phyloP scores from a whole-genome alignment of 1,284 basidiomycete species.

The Ustilago curta region DNA sequence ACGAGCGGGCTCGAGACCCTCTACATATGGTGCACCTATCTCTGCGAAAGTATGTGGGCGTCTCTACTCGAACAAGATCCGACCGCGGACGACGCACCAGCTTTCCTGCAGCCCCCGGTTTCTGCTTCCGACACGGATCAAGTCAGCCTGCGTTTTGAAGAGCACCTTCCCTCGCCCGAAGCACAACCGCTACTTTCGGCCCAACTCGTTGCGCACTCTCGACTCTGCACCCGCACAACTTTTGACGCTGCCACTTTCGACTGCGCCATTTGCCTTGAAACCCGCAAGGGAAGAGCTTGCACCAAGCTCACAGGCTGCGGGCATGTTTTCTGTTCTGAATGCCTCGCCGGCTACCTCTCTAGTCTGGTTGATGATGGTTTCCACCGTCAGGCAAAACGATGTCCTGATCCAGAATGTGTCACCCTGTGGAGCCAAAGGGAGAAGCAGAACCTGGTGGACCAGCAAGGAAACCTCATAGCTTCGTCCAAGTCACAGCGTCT shows the following conservation, averaged over 20 bases:
- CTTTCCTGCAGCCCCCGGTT: conserved; percentile 8
- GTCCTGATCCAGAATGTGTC: conserved; percentile 54
- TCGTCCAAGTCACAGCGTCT: conserved; percentile 4
- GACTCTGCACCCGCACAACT: conserved; percentile 35
- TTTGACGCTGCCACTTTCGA: conserved; percentile 49
- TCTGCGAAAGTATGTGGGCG: conserved; percentile 42
- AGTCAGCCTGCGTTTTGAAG: conserved; percentile 20
- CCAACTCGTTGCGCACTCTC: conserved; percentile 34
- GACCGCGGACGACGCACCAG: not conserved
- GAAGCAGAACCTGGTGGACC: conserved; percentile 44
- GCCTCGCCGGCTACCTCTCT: conserved; percentile 41
- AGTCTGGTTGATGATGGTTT: conserved; percentile 50
- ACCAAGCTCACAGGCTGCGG: conserved; percentile 36
- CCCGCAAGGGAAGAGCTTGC: conserved; percentile 45
- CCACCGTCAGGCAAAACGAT: conserved; percentile 43
- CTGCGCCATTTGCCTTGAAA: conserved; percentile 55
- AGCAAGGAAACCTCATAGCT: conserved; percentile 32
- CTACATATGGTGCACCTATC: conserved; percentile 43
- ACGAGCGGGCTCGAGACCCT: conserved; percentile 37
- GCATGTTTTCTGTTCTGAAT: conserved; percentile 54
- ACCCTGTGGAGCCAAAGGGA: conserved; percentile 38
- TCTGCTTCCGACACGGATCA: not conserved
- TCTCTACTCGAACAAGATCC: conserved; percentile 18
- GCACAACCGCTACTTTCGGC: conserved; percentile 26
- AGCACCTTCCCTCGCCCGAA: conserved; percentile 12